Evolutionary conservation across 495 filamentous ascomycete genomes (phyloP).

Genomic region (Hypoxylon trugodes): DNA sequence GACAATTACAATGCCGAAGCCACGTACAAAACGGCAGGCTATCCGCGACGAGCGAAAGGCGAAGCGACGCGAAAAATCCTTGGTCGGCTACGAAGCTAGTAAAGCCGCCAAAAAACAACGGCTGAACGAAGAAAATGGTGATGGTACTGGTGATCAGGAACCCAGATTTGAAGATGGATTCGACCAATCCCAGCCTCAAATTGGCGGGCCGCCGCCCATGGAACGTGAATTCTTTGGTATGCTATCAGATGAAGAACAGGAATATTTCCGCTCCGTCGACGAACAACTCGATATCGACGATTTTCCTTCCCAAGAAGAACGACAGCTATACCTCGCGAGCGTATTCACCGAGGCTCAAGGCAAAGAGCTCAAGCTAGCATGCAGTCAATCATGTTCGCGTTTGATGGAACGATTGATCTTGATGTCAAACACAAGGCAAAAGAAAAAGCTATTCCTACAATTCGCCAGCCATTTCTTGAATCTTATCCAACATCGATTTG

Average conservation of each 20-base stretch:
- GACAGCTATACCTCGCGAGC: conserved; percentile 80
- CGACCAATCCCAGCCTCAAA: conserved; percentile 17
- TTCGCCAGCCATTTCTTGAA: conserved; percentile 90
- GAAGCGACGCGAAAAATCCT: conserved; percentile 48
- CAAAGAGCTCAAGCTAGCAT: conserved; percentile 95
- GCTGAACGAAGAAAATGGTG: conserved; percentile 35
- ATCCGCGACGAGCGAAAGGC: conserved; percentile 57
- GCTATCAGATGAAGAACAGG: conserved; percentile 87
- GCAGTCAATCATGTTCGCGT: conserved; percentile 92
- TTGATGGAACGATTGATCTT: conserved; percentile 91
- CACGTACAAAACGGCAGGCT: conserved; percentile 53
- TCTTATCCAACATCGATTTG: conserved; percentile 92
- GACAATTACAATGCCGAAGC: conserved; percentile 39
- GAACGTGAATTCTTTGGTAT: conserved; percentile 82
- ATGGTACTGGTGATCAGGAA: conserved; percentile 41
- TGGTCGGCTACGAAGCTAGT: conserved; percentile 42
- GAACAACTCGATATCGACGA: conserved; percentile 88
- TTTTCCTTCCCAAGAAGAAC: conserved; percentile 80
- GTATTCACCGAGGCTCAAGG: conserved; percentile 86
- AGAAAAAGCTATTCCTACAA: conserved; percentile 83
- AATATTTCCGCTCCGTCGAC: conserved; percentile 90
- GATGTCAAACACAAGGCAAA: conserved; percentile 78
- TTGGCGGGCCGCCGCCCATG: conserved; percentile 37
- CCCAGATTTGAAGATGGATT: conserved; percentile 39
- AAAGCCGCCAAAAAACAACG: conserved; percentile 52